Evolutionary conservation across 164 flowering plant species (phyloP).

Genomic region (Magnolia sinica): DNA sequence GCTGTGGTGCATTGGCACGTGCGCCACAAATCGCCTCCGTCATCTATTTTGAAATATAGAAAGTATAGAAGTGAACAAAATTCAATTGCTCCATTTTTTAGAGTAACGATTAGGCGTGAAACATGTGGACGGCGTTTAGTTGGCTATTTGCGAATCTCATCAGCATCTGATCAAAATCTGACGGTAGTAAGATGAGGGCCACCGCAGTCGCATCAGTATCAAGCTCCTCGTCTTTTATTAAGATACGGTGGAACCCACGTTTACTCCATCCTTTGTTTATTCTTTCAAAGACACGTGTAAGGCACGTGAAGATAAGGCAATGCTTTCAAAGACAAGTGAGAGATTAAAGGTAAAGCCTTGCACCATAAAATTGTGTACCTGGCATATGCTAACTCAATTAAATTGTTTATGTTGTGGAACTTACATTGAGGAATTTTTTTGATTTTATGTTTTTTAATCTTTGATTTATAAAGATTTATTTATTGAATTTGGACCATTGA

Average conservation of each 20-base stretch:
- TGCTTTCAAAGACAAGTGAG: too few relatives aligned
- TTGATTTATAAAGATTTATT: too few relatives aligned
- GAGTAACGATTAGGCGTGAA: background rate
- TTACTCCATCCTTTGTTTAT: background rate
- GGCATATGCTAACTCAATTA: too few relatives aligned
- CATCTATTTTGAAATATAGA: background rate
- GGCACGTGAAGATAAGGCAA: too few relatives aligned
- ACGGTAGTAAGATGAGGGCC: background rate
- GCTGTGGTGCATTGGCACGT: background rate
- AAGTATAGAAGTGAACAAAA: background rate
- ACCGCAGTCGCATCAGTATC: background rate
- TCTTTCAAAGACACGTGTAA: too few relatives aligned
- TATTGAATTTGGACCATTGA: too few relatives aligned
- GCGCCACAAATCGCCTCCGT: too few relatives aligned
- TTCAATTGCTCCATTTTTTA: background rate
- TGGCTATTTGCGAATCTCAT: background rate
- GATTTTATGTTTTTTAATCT: too few relatives aligned
- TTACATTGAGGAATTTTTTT: too few relatives aligned
- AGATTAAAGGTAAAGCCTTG: too few relatives aligned
- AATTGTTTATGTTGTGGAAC: too few relatives aligned
- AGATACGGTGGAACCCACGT: background rate
- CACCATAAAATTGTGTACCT: too few relatives aligned
- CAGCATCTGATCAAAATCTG: background rate
- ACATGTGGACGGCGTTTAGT: background rate
- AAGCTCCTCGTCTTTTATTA: background rate